phyloP scores from a whole-genome alignment of 768 basidiomycete genomes.

The Kwoniella sp. region DNA sequence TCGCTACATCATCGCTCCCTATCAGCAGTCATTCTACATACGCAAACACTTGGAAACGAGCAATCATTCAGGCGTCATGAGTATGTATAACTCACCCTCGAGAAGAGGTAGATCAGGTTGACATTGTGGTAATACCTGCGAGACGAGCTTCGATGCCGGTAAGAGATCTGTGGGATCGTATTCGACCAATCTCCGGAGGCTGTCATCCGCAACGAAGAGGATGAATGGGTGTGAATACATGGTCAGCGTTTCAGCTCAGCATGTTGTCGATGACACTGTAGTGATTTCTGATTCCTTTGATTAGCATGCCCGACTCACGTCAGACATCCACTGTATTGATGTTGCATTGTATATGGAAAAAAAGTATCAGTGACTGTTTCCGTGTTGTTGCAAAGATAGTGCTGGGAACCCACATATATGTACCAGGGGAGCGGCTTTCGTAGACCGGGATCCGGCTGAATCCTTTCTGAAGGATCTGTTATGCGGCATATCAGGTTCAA shows the following conservation, averaged over 20 bases:
- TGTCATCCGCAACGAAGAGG: constrained; percentile 6
- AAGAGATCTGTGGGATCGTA: constrained; percentile 48
- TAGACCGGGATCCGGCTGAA: constrained; percentile 50
- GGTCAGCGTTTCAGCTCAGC: neutral
- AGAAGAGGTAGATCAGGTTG: constrained; percentile 44
- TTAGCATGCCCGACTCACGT: constrained; percentile 23
- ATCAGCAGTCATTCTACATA: constrained; percentile 11
- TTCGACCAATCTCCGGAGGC: constrained; percentile 38
- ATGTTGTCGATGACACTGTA: no score
- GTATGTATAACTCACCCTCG: constrained; percentile 31
- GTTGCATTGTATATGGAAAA: neutral
- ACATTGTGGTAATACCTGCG: constrained; percentile 44
- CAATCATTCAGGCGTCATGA: neutral
- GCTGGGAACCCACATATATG: constrained; percentile 41
- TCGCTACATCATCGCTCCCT: constrained; percentile 24
- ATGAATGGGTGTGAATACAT: neutral
- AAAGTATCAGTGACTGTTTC: neutral
- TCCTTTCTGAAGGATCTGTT: constrained; percentile 49
- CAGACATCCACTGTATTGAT: constrained; percentile 28
- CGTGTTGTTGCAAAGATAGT: neutral
- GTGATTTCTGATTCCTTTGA: no score
- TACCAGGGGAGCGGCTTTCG: constrained; percentile 40
- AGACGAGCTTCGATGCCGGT: constrained; percentile 37
- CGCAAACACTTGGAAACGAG: neutral
- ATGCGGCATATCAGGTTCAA: no score